These are phyloP conservation scores for Pontederia paniculata DNA, from an alignment of 176 grass and related monocot genomes.

Conservation along the genomic window DNA sequence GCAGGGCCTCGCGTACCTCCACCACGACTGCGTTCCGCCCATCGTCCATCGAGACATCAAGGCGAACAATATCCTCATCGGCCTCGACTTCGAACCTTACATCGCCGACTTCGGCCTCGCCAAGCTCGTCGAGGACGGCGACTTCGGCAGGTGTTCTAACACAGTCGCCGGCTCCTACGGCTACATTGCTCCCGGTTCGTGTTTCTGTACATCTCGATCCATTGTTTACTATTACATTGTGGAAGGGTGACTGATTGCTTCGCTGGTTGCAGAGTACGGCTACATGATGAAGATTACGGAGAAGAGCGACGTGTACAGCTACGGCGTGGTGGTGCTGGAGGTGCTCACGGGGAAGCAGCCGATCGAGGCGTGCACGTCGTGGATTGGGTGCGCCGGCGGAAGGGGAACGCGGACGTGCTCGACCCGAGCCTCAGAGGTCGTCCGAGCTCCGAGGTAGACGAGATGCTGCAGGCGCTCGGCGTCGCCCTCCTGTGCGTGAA, in stretches of 20 bases:
- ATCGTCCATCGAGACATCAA: constrained; percentile 96
- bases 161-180: constrained; percentile 95
- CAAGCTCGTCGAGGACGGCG: constrained; percentile 82
- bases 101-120: constrained; percentile 97
- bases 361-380: constrained; percentile 72
- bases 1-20: constrained; percentile 83
- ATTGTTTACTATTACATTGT: background rate
- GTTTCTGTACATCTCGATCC: background rate
- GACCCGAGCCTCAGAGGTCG: constrained; percentile 47
- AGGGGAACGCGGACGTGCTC: constrained; percentile 36
- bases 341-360: constrained; percentile 89
- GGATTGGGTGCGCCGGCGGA: constrained; percentile 72
- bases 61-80: constrained; percentile 94
- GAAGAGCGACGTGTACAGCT: constrained; percentile 98
- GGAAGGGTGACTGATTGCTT: background rate
- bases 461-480: constrained; percentile 82
- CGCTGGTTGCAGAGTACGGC: constrained; percentile 54
- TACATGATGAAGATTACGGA: constrained; percentile 98
- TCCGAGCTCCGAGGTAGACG: constrained; percentile 45
- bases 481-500: constrained; percentile 82
- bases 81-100: constrained; percentile 87
- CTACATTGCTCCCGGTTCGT: constrained; percentile 79
- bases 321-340: constrained; percentile 91
- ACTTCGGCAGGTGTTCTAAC: constrained; percentile 63
- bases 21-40: constrained; percentile 84